phyloP scores from a whole-genome alignment of 495 filamentous ascomycete genomes.

The Hypoxylon fuscum region DNA sequence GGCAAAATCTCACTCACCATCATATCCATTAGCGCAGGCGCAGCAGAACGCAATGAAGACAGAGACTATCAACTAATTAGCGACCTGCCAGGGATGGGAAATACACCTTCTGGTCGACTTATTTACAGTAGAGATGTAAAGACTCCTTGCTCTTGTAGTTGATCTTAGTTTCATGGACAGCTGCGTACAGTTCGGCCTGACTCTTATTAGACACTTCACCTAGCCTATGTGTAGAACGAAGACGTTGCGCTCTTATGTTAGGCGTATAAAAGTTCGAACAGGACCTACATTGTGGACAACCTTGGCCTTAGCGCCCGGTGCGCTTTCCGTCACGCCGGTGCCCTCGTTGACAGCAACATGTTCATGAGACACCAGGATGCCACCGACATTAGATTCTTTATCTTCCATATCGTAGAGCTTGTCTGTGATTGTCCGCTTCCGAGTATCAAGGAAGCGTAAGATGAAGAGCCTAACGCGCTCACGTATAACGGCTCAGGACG shows the following conservation, averaged over 20 bases:
- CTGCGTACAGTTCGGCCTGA: constrained; percentile 66
- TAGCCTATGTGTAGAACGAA: not conserved
- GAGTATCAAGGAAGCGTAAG: constrained; percentile 1
- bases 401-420: constrained; percentile 31
- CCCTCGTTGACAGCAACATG: constrained; percentile 42
- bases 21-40: constrained; percentile 63
- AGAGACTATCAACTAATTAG: constrained; percentile 40
- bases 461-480: not conserved
- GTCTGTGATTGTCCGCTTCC: not conserved
- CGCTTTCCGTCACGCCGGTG: constrained; percentile 49
- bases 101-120: not conserved
- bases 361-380: constrained; percentile 34
- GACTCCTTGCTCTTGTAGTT: constrained; percentile 63
- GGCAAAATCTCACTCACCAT: constrained; percentile 40
- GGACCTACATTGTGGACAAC: constrained; percentile 61
- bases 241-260: not conserved
- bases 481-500: constrained; percentile 3
- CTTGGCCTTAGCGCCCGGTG: constrained; percentile 55
- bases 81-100: not conserved
- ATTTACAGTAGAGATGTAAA: constrained; percentile 63
- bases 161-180: constrained; percentile 65
- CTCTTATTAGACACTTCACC: constrained; percentile 11
- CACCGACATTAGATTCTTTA: constrained; percentile 21
- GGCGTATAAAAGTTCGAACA: not conserved
- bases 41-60: constrained; percentile 58